A percentile compares a stretch with the other conserved stretches of the same genome.
These are phyloP conservation scores for Candida corydali DNA, from an alignment of 805 yeast species.

Conservation along the genomic window DNA sequence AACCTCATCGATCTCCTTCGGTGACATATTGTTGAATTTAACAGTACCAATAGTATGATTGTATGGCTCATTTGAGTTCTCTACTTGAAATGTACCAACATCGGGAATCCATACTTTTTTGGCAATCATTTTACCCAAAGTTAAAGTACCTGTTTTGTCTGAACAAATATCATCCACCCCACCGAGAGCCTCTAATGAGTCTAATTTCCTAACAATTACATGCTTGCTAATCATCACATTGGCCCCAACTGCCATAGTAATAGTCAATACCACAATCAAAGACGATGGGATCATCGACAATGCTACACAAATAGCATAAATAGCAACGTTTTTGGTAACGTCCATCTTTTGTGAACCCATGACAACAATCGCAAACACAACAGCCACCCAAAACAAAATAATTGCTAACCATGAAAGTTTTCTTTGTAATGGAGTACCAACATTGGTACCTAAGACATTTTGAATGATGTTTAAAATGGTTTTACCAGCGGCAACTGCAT, in stretches of 20 bases:
- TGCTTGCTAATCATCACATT: slow-evolving; percentile 63
- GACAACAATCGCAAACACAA: slow-evolving; percentile 79
- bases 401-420: slow-evolving; percentile 75
- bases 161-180: slow-evolving; percentile 78
- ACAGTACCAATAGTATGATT: slow-evolving; percentile 60
- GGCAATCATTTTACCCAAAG: slow-evolving; percentile 78
- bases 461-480: slow-evolving; percentile 56
- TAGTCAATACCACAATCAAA: slow-evolving; percentile 74
- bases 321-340: slow-evolving; percentile 78
- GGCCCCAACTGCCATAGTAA: slow-evolving; percentile 82
- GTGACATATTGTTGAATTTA: slow-evolving; percentile 28
- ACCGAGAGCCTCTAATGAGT: slow-evolving; percentile 75
- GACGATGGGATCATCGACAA: slow-evolving; percentile 81
- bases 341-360: slow-evolving; percentile 77
- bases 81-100: slow-evolving; percentile 52
- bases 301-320: slow-evolving; percentile 84
- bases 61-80: slow-evolving; percentile 55
- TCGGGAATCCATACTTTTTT: slow-evolving; percentile 65
- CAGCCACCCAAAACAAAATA: slow-evolving; percentile 67
- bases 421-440: slow-evolving; percentile 80
- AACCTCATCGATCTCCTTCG: slow-evolving; percentile 29
- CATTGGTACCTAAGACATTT: slow-evolving; percentile 67
- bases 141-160: slow-evolving; percentile 79
- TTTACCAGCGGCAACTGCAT: slow-evolving; percentile 41
- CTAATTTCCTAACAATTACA: slow-evolving; percentile 73